Conservation (phyloP, 2,329 filamentous ascomycete genomes). For the Fusarium sp. region DNA sequence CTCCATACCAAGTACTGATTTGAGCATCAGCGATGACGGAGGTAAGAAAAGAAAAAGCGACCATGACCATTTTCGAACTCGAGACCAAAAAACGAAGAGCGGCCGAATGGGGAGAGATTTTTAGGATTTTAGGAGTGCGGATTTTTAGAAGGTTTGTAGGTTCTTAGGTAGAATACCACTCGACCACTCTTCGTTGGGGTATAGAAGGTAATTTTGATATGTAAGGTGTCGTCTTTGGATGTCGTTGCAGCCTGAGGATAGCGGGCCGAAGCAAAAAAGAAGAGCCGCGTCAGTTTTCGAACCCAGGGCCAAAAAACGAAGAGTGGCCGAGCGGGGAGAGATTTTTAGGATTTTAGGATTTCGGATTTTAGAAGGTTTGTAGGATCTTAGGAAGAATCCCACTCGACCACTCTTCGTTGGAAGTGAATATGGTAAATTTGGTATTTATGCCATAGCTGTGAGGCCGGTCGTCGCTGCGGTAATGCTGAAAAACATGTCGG, state of each 20-base stretch:
- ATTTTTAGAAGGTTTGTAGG: background rate
- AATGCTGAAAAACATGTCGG: background rate
- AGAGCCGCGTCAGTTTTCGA: background rate
- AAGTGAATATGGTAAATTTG: background rate
- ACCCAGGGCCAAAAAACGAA: conserved; percentile 10
- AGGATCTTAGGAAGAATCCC: conserved; percentile 1
- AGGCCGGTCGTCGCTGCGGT: background rate
- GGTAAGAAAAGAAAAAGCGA: background rate
- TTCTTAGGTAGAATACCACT: conserved; percentile 13
- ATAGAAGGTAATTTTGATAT: background rate
- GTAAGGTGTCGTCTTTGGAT: background rate
- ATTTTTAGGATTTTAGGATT: background rate
- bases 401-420: background rate
- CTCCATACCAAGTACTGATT: no score
- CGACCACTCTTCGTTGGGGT: conserved; percentile 26
- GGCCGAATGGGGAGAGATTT: background rate
- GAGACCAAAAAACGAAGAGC: background rate
- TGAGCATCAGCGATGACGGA: background rate
- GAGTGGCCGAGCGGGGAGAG: background rate
- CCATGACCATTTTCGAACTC: background rate
- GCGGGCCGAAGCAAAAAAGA: background rate
- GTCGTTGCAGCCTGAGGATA: background rate
- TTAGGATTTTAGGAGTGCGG: background rate
- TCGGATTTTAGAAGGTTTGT: conserved; percentile 1
- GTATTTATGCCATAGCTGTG: conserved; percentile 1